Evolutionary conservation across 805 yeast genomes (phyloP).

Genomic region (Candida sakaeoensis): DNA sequence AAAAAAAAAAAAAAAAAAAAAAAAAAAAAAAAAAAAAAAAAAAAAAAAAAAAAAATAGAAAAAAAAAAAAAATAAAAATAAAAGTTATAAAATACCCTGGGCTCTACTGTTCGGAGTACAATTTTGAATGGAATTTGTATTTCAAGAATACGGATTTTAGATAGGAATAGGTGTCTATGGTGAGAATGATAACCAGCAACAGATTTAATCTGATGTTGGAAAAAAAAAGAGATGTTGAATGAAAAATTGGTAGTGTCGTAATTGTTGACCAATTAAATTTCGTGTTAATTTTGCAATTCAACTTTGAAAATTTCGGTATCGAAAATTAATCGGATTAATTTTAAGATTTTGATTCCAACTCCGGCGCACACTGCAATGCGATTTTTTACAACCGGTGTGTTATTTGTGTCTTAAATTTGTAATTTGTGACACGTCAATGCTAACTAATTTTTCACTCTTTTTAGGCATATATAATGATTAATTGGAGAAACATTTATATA

Average conservation of each 20-base stretch:
- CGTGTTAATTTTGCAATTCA: slow-evolving; percentile 1
- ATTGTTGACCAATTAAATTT: not conserved
- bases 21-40: not conserved
- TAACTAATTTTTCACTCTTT: not conserved
- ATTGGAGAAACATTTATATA: slow-evolving; percentile 49
- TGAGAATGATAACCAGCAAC: too few relatives aligned
- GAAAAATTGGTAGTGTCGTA: not conserved
- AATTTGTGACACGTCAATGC: not conserved
- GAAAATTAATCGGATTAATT: slow-evolving; percentile 2
- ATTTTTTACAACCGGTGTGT: not conserved
- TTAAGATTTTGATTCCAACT: not conserved
- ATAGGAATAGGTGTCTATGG: too few relatives aligned
- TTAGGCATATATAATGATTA: too few relatives aligned
- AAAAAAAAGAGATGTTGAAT: too few relatives aligned
- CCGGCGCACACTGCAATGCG: not conserved
- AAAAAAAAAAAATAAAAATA: not conserved
- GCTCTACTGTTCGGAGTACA: slow-evolving; percentile 3
- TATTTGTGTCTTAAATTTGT: not conserved
- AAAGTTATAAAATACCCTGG: not conserved
- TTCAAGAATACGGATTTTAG: too few relatives aligned
- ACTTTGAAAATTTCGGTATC: not conserved
- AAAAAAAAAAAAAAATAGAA: not conserved
- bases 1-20: not conserved
- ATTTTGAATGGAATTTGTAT: not conserved
- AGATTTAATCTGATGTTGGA: too few relatives aligned